Conservation (phyloP, 1,284 basidiomycete genomes). For the Cutaneotrichosporon cyanovorans region DNA sequence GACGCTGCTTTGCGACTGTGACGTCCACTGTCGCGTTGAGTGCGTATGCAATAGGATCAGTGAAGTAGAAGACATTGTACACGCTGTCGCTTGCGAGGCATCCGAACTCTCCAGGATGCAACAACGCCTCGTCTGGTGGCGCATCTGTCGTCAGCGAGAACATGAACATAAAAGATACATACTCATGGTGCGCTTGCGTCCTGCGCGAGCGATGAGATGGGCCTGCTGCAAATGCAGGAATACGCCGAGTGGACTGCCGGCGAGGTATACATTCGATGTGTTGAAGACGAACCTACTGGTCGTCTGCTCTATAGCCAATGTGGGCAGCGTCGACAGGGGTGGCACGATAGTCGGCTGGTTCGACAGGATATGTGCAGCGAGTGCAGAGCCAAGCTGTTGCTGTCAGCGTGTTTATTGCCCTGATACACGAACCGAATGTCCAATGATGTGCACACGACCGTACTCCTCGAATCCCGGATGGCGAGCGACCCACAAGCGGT, state of each 20-base stretch:
- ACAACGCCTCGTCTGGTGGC: conserved; percentile 26
- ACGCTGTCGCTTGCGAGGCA: conserved; percentile 50
- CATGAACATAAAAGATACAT: conserved; percentile 5
- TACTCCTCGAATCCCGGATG: conserved; percentile 50
- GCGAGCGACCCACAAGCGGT: conserved; percentile 52
- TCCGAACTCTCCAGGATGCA: conserved; percentile 49
- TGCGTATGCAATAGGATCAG: conserved; percentile 50
- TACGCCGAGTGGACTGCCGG: conserved; percentile 52
- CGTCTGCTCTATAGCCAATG: conserved; percentile 31
- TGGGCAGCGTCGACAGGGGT: conserved; percentile 41
- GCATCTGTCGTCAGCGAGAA: conserved; percentile 5
- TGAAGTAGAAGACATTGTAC: conserved; percentile 51
- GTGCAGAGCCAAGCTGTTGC: conserved; percentile 49
- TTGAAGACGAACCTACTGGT: conserved; percentile 49
- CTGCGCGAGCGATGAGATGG: conserved; percentile 52
- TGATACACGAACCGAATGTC: conserved; percentile 37
- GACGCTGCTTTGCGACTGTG: conserved; percentile 39
- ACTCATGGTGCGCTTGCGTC: conserved; percentile 48
- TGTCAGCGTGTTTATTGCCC: conserved; percentile 1
- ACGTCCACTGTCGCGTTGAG: conserved; percentile 43
- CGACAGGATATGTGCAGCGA: conserved; percentile 52
- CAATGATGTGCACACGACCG: conserved; percentile 47
- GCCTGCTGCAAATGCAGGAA: conserved; percentile 52
- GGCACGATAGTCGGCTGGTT: conserved; percentile 52
- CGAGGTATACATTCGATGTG: conserved; percentile 49